A percentile compares a stretch with the other conserved stretches of the same genome.
These are phyloP conservation scores for Solanum chacoense DNA, from an alignment of 305 asterid genomes.

Conservation along the genomic window DNA sequence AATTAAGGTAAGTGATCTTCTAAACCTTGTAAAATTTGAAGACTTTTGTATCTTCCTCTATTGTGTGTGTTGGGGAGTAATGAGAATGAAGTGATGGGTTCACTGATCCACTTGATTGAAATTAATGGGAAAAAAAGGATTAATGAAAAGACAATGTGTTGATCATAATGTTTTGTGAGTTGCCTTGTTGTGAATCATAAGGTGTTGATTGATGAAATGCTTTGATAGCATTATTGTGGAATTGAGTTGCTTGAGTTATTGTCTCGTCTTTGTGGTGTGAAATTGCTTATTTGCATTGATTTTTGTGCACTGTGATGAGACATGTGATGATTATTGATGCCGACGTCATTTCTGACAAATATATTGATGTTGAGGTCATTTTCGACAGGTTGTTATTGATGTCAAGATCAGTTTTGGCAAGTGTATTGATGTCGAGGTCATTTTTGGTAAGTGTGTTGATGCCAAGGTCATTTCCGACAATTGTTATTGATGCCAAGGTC, in stretches of 20 bases:
- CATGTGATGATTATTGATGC: neutral
- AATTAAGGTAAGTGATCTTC: neutral
- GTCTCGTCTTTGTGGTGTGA: neutral
- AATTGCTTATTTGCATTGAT: too few relatives aligned
- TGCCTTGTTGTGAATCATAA: neutral
- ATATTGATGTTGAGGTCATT: neutral
- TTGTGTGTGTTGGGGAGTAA: neutral
- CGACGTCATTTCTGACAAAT: too few relatives aligned
- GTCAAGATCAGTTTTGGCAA: neutral
- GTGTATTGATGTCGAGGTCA: neutral
- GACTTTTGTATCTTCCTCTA: too few relatives aligned
- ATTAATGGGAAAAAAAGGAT: neutral
- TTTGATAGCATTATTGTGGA: neutral
- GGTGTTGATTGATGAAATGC: neutral
- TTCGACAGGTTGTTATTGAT: too few relatives aligned
- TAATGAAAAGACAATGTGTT: neutral
- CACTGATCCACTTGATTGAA: neutral
- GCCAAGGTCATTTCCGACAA: too few relatives aligned
- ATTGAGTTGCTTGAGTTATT: neutral
- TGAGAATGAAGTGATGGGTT: neutral
- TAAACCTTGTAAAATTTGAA: too few relatives aligned
- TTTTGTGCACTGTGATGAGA: neutral
- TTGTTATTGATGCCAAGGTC: neutral
- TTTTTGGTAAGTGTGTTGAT: neutral
- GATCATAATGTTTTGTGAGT: neutral